Conservation (phyloP, 1,284 basidiomycete genomes). For the Puccinia polysora region DNA sequence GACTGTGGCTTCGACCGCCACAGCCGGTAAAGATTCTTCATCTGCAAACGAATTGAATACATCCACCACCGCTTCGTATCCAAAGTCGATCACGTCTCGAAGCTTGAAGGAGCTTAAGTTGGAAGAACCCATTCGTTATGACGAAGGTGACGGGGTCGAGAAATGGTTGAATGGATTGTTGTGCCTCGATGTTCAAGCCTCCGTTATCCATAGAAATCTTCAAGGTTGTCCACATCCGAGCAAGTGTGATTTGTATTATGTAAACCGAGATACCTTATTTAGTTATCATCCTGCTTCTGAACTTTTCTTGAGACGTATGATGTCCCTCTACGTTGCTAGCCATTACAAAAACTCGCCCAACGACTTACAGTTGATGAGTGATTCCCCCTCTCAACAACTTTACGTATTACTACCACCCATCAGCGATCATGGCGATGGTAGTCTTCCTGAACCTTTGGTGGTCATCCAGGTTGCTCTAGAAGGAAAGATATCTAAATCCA, state of each 20-base stretch:
- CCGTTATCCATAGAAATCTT: conserved; percentile 53
- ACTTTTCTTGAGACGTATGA: conserved; percentile 94
- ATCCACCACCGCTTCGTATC: conserved; percentile 47
- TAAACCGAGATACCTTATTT: conserved; percentile 93
- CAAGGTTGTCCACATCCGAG: conserved; percentile 89
- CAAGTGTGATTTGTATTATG: conserved; percentile 89
- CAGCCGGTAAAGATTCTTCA: conserved; percentile 55
- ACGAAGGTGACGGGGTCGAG: conserved; percentile 80
- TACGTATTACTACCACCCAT: conserved; percentile 92
- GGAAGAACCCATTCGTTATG: conserved; percentile 90
- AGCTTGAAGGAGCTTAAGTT: conserved; percentile 89
- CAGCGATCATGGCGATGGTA: conserved; percentile 69
- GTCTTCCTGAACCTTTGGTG: conserved; percentile 85
- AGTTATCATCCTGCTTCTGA: conserved; percentile 95
- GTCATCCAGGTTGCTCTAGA: conserved; percentile 80
- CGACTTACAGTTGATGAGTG: conserved; percentile 90
- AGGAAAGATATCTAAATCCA: conserved; percentile 81
- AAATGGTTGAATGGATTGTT: conserved; percentile 88
- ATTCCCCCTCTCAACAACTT: conserved; percentile 92
- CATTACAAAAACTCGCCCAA: conserved; percentile 99
- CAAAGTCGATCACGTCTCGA: conserved; percentile 54
- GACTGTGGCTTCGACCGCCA: conserved; percentile 41
- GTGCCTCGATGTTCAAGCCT: conserved; percentile 82
- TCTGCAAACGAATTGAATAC: conserved; percentile 50
- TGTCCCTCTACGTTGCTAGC: conserved; percentile 91